These are phyloP conservation scores for Lotus japonicus DNA, from an alignment of 306 rosid species.

Conservation along the genomic window DNA sequence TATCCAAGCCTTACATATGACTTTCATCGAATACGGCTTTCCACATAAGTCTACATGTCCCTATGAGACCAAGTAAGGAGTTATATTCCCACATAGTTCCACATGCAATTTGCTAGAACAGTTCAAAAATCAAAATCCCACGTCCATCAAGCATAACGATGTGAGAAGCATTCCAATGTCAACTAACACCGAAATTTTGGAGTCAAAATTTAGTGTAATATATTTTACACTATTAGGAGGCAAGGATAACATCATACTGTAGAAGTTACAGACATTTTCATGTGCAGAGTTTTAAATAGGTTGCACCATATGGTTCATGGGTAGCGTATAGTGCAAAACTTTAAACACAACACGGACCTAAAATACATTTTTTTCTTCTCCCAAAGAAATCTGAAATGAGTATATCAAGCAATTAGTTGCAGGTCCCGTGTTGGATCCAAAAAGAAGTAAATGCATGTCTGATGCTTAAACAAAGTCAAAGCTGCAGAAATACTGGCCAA, in stretches of 20 bases:
- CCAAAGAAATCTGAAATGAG: not conserved
- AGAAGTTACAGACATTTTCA: not conserved
- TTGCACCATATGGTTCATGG: not conserved
- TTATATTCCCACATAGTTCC: no score
- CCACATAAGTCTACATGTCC: no score
- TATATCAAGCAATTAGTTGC: not conserved
- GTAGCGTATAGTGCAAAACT: not conserved
- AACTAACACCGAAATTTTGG: not conserved
- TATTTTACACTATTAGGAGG: not conserved
- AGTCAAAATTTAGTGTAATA: not conserved
- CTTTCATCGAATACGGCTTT: no score
- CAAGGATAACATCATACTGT: not conserved
- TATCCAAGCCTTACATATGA: no score
- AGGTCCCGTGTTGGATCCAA: slow-evolving; percentile 1
- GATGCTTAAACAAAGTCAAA: slow-evolving; percentile 2
- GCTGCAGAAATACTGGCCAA: slow-evolving; percentile 2
- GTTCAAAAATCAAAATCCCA: not conserved
- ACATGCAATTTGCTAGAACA: not conserved
- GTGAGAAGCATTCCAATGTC: not conserved
- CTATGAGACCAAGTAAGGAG: no score
- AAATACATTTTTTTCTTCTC: not conserved
- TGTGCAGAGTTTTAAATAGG: not conserved
- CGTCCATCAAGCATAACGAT: not conserved
- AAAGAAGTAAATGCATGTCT: not conserved
- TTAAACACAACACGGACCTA: not conserved